phyloP scores from a whole-genome alignment of 768 basidiomycete genomes.

The Calocera viscosa region DNA sequence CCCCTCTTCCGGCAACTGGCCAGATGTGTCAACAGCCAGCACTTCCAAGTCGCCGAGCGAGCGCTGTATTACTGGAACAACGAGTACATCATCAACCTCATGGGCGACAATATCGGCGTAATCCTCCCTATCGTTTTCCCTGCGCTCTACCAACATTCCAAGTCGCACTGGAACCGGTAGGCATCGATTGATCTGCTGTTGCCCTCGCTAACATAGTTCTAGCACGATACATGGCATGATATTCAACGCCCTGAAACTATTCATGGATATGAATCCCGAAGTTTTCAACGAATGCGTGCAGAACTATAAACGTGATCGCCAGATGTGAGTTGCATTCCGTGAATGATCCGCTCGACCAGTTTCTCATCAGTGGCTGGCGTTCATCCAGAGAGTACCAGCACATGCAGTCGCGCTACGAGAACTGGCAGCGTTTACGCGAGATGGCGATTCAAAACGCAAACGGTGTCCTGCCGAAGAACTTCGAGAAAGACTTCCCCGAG shows the following conservation, averaged over 20 bases:
- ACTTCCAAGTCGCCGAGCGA: conserved; percentile 98
- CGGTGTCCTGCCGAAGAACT: conserved; percentile 58
- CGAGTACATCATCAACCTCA: conserved; percentile 97
- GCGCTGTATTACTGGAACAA: conserved; percentile 99
- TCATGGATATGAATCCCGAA: conserved; percentile 98
- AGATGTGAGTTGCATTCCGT: conserved; percentile 47
- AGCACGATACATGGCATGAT: conserved; percentile 99
- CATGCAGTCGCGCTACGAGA: conserved; percentile 69
- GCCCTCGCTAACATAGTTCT: background rate
- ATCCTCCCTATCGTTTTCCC: conserved; percentile 96
- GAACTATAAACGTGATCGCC: conserved; percentile 78
- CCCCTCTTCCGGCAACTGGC: conserved; percentile 88
- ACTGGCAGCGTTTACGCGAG: conserved; percentile 79
- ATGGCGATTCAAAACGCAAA: conserved; percentile 58
- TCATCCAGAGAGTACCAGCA: conserved; percentile 71
- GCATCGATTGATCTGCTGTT: conserved; percentile 21
- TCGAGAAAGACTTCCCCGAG: conserved; percentile 49
- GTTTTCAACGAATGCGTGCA: conserved; percentile 88
- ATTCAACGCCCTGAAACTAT: conserved; percentile 92
- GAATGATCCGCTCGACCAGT: background rate
- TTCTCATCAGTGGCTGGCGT: background rate
- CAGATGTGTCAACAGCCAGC: conserved; percentile 95
- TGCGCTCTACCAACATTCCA: conserved; percentile 87
- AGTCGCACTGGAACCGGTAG: conserved; percentile 96
- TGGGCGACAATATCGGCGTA: conserved; percentile 85